phyloP scores from a whole-genome alignment of 257 asterid species.

The Nicotiana noctiflora region DNA sequence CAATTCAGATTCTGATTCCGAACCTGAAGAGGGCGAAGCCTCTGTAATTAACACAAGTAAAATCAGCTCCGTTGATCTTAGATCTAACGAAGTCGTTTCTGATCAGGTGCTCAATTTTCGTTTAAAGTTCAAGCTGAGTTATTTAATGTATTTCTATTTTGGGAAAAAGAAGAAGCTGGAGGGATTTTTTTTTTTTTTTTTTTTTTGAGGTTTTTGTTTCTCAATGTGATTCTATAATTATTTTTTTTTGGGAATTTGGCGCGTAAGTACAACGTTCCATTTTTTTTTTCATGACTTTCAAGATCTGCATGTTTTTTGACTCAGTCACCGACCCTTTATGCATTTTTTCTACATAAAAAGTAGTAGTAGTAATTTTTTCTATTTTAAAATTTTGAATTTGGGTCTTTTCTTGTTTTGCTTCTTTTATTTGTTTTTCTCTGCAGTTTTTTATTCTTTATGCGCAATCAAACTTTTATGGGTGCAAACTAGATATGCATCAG shows the following conservation, averaged over 20 bases:
- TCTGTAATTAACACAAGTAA: slow-evolving; percentile 30
- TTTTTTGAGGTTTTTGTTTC: too few relatives aligned
- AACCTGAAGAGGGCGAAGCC: slow-evolving; percentile 31
- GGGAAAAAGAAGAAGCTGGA: slow-evolving; percentile 22
- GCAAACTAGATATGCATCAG: neutral
- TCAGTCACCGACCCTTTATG: slow-evolving; percentile 24
- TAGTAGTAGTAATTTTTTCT: neutral
- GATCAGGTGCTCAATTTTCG: slow-evolving; percentile 38
- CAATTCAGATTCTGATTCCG: slow-evolving; percentile 45
- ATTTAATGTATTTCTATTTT: slow-evolving; percentile 30
- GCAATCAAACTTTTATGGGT: neutral
- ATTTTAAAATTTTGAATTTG: neutral
- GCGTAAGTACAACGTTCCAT: slow-evolving; percentile 33
- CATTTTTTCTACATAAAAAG: slow-evolving; percentile 3
- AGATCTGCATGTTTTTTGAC: slow-evolving; percentile 58
- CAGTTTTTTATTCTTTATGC: neutral
- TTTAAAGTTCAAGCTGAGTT: neutral
- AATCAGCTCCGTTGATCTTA: slow-evolving; percentile 50
- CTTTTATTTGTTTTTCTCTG: neutral
- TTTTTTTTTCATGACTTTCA: slow-evolving; percentile 13
- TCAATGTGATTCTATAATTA: too few relatives aligned
- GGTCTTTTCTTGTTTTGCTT: neutral
- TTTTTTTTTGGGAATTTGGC: slow-evolving; percentile 29
- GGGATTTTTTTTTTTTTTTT: too few relatives aligned
- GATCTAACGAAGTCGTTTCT: slow-evolving; percentile 56